Conservation (phyloP, 2,329 filamentous ascomycete species). For the Colletotrichum endophyticum region DNA sequence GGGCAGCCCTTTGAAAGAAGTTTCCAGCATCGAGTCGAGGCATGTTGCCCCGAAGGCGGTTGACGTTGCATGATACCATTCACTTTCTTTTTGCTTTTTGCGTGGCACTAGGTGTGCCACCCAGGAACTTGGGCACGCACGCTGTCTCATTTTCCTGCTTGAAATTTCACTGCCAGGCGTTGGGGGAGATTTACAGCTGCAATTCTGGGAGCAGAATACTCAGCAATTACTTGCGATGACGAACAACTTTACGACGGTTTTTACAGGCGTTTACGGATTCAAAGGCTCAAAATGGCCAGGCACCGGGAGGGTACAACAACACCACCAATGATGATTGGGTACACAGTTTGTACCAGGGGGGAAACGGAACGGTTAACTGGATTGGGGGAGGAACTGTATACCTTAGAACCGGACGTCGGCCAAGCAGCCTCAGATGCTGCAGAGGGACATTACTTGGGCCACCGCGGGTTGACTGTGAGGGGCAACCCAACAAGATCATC, state of each 20-base stretch:
- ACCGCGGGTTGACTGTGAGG: not conserved
- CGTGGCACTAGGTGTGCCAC: not conserved
- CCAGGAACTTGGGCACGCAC: not conserved
- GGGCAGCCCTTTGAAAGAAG: slow-evolving; percentile 4
- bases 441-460: not conserved
- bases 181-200: not conserved
- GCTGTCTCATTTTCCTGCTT: not conserved
- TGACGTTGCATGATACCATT: slow-evolving; percentile 11
- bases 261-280: slow-evolving; percentile 14
- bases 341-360: not conserved
- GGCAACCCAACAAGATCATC: not conserved
- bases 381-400: not conserved
- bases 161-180: slow-evolving; percentile 3
- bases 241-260: slow-evolving; percentile 11
- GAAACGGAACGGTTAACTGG: not conserved
- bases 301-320: not conserved
- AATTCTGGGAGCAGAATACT: slow-evolving; percentile 4
- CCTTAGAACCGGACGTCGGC: not conserved
- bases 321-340: not conserved
- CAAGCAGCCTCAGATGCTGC: not conserved
- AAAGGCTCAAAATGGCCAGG: not conserved
- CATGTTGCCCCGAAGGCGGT: not conserved
- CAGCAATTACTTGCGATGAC: not conserved
- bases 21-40: not conserved
- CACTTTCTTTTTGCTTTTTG: not conserved